Percentiles rank a stretch among this genome's conserved stretches.
These are phyloP conservation scores for Pythium scleroteichum DNA, from an alignment of 352 stramenopile species.

Conservation along the genomic window DNA sequence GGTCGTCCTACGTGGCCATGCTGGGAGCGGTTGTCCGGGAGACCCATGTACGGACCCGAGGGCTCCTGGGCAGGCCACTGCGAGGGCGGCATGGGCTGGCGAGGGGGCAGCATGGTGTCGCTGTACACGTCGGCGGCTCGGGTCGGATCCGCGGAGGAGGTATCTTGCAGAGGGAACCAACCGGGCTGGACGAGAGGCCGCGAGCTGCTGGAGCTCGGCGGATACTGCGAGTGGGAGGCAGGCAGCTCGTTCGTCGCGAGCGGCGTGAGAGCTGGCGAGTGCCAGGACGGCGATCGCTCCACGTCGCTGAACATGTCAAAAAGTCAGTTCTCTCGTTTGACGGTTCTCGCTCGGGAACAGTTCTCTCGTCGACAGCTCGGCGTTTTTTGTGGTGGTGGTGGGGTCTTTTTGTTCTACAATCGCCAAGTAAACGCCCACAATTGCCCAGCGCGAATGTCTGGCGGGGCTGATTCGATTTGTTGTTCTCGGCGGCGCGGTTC, in stretches of 20 bases:
- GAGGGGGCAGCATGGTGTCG: constrained; percentile 18
- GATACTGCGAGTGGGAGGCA: background rate
- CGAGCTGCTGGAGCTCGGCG: background rate
- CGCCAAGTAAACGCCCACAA: too few species aligned
- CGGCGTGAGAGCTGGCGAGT: constrained; percentile 10
- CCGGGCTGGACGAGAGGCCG: constrained; percentile 39
- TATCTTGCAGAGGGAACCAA: constrained; percentile 56
- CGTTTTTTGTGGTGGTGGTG: too few species aligned
- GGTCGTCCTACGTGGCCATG: background rate
- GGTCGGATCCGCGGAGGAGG: constrained; percentile 6
- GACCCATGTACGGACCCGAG: background rate
- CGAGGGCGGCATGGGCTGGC: constrained; percentile 6
- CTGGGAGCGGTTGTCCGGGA: background rate
- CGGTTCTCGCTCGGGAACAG: background rate
- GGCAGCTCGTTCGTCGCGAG: constrained; percentile 7
- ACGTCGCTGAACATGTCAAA: constrained; percentile 30
- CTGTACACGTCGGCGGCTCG: constrained; percentile 24
- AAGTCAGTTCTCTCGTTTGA: constrained; percentile 7
- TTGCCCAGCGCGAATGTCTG: too few species aligned
- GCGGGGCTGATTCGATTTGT: too few species aligned
- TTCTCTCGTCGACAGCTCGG: constrained; percentile 8
- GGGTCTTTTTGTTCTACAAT: background rate
- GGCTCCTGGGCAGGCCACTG: background rate
- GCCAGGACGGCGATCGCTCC: constrained; percentile 29
- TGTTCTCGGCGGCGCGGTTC: too few species aligned